These are phyloP conservation scores for Bipolaris gigantea DNA, from an alignment of 2,329 filamentous ascomycete species.

Conservation along the genomic window DNA sequence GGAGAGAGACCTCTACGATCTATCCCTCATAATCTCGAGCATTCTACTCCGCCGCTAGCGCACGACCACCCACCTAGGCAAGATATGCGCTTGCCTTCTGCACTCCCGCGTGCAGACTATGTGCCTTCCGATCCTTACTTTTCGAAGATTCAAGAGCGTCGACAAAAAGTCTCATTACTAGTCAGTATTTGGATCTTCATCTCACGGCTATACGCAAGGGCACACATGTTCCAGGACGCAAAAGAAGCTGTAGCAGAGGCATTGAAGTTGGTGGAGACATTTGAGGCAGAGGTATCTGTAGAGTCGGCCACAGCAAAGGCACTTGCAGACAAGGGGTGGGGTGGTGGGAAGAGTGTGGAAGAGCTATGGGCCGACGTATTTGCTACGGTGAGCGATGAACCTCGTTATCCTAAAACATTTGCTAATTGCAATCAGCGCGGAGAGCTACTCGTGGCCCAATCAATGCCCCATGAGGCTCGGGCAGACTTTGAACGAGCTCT, in stretches of 20 bases:
- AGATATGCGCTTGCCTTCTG: slow-evolving; percentile 49
- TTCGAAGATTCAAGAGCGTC: slow-evolving; percentile 54
- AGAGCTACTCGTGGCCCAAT: slow-evolving; percentile 64
- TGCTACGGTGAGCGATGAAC: slow-evolving; percentile 65
- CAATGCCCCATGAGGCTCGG: slow-evolving; percentile 68
- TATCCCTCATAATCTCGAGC: slow-evolving; percentile 48
- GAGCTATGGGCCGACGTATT: slow-evolving; percentile 83
- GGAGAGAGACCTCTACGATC: slow-evolving; percentile 43
- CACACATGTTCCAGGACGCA: slow-evolving; percentile 77
- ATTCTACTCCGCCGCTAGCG: slow-evolving; percentile 42
- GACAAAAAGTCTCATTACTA: slow-evolving; percentile 62
- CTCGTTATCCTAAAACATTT: not conserved
- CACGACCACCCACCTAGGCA: slow-evolving; percentile 50
- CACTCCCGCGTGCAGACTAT: slow-evolving; percentile 39
- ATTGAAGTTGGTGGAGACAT: slow-evolving; percentile 68
- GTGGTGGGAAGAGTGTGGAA: slow-evolving; percentile 76
- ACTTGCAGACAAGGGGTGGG: slow-evolving; percentile 71
- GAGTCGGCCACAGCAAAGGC: slow-evolving; percentile 65
- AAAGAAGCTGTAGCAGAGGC: slow-evolving; percentile 81
- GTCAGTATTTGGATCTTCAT: slow-evolving; percentile 89
- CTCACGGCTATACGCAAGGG: slow-evolving; percentile 81
- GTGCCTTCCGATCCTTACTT: slow-evolving; percentile 52
- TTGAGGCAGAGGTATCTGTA: slow-evolving; percentile 68
- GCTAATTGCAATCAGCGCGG: slow-evolving; percentile 59
- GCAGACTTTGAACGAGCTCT: slow-evolving; percentile 81